Evolutionary conservation across 2,329 filamentous ascomycete species (phyloP), one percentile per base, ranked within the genome.

Genomic region (Ophiocordyceps australis): DNA sequence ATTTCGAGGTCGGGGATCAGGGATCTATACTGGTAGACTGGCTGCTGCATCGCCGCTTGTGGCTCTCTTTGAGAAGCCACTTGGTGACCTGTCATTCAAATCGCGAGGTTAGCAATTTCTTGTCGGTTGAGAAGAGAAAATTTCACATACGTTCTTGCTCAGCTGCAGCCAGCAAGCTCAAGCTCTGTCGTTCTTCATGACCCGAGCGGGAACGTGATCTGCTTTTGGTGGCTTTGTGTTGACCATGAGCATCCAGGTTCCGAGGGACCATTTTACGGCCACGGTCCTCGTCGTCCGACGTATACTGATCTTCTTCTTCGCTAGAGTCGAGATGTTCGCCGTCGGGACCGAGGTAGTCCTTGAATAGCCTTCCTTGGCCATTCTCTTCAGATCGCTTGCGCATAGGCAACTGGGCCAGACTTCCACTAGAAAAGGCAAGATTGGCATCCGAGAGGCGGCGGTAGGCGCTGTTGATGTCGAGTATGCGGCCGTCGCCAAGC

Each of bases 131-230:
- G 23, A n/a, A 9, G 12, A 18, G 13, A 9, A 4, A 9, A 17
- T 15, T 17, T 11, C 17, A 62, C 76, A 42, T 59, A 80, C 81
- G 66, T 45, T 86, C 79, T 59, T 82, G 74, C 43, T 86, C 75
- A 1, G 74, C 74, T 6, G 76, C 77, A 20, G 74, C 77, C 27
- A 85, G 52, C 29, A 83, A 47, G 39, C 73, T 81, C 42, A 59
- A 54, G 1, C 62, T 55, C 37, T 56, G 57, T 30, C 52, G 50
- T 33, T 49, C 42, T 35, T 48, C 34, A 38, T 53, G 46, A 28
- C 36, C 49, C 2, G 52, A 34, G 41, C 34, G 37, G 34, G 28
- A 44, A 8, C 22, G 36, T 5, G 35, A 39, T 19, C 47, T 46
- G 14, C 49, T 50, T 14, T 51, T 49, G 5, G 42, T 40, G 4